Base-by-base conservation (phyloP, 164 flowering plant species). In the Piper betle region DNA sequence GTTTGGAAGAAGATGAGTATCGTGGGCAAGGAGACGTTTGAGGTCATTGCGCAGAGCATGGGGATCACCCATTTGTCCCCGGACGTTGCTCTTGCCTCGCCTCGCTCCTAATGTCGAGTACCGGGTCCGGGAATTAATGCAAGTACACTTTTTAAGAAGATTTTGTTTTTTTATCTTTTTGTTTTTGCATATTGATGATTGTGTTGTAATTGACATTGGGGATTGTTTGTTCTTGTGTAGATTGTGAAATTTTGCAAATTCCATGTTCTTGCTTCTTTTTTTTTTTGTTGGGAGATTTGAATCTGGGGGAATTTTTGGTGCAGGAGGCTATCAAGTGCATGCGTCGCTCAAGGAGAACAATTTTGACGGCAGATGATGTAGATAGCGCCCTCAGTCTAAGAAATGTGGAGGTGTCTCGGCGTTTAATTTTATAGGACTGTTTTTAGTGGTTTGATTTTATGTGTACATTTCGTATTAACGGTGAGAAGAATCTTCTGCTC, bases 251-350 rank as follows among this genome's bases (percentile, higher is more conserved):
- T 57, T 57, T 37, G 6, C 41, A 37, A 57, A 3, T 4, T 40
- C 16, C 11, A 19, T 8, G 8, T 7, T 43, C 12, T 43, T 43
- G 50, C 12, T 43, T 3, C 12, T 43, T 15, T 7, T 8, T 10
- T 8, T 8, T 43, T 43, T 43, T 43, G n/a, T n/a, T n/a, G n/a
- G n/a, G n/a, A 62, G 9, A 33, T 16, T 37, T 52, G 3, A 15
- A 25, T 18, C 7, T 37, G 40, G 52, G 56, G 33, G 11, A 9
- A 39, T 58, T 52, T 61, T 16, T 61, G 68, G 42, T 72, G 38
- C 78, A 93, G 96, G 99, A 93, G 75, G 95, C 96, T 17, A 85
- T 93, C 69, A 93, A 93, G 76, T 93, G 96, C 67, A 90, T 90
- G 95, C 85, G 85, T 20, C 99, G 90, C 67, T 90, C 97, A 0